A percentile compares a stretch with the other conserved stretches of the same genome.
Conservation (phyloP, 2,329 filamentous ascomycete genomes). For the Sphaceloma murrayae region DNA sequence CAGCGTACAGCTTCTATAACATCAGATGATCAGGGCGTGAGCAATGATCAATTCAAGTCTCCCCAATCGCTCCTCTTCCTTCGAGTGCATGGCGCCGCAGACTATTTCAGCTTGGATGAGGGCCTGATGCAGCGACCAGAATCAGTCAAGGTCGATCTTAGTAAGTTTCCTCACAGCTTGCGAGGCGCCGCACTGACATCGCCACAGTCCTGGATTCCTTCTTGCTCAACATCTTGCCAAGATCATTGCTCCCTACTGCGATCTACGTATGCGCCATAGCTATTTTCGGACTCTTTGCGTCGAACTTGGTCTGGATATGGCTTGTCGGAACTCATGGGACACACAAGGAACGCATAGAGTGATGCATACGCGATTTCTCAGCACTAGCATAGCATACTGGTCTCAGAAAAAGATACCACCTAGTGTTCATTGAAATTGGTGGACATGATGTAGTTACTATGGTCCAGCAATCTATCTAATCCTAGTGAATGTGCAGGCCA, state of each 20-base stretch:
- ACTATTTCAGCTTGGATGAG: constrained; percentile 70
- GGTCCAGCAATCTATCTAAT: neutral
- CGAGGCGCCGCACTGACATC: neutral
- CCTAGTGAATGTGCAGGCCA: too few species aligned
- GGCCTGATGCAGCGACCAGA: constrained; percentile 66
- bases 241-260: constrained; percentile 63
- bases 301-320: constrained; percentile 34
- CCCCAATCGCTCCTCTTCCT: constrained; percentile 49
- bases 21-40: neutral
- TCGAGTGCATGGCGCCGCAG: constrained; percentile 64
- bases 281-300: constrained; percentile 42
- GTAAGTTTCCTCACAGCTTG: constrained; percentile 25
- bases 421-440: too few species aligned
- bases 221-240: constrained; percentile 66
- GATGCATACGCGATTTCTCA: too few species aligned
- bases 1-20: neutral
- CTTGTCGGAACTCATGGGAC: constrained; percentile 17
- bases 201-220: constrained; percentile 69
- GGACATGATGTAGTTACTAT: too few species aligned
- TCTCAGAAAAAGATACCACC: too few species aligned
- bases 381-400: too few species aligned
- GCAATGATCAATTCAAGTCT: neutral
- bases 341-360: neutral
- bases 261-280: constrained; percentile 58
- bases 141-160: constrained; percentile 65